These are phyloP conservation scores for Quillaja saponaria DNA, from an alignment of 306 rosid genomes.

Conservation along the genomic window DNA sequence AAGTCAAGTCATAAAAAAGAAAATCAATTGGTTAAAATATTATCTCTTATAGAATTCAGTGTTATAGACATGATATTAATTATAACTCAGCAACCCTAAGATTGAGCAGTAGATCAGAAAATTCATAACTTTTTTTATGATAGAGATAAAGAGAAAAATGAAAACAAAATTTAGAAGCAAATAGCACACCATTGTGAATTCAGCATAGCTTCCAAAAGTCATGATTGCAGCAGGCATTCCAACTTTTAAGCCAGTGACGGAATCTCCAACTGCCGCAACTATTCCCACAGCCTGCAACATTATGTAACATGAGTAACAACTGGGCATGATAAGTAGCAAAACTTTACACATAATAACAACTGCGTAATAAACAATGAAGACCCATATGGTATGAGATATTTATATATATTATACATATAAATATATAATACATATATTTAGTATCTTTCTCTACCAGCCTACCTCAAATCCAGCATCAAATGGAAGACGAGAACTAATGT, in stretches of 20 bases:
- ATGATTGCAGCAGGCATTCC: constrained; percentile 90
- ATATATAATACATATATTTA: not conserved
- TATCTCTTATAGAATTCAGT: constrained; percentile 14
- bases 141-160: constrained; percentile 20
- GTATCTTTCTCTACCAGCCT: constrained; percentile 25
- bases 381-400: too few species aligned
- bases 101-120: constrained; percentile 10
- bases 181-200: constrained; percentile 55
- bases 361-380: too few species aligned
- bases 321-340: constrained; percentile 19
- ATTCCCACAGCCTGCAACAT: constrained; percentile 80
- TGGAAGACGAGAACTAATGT: constrained; percentile 64
- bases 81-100: constrained; percentile 2
- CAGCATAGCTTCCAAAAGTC: constrained; percentile 94
- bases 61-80: constrained; percentile 6
- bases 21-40: constrained; percentile 17
- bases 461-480: constrained; percentile 99
- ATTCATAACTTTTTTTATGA: not conserved
- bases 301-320: constrained; percentile 16
- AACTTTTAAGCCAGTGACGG: constrained; percentile 64
- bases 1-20: constrained; percentile 26
- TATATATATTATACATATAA: too few species aligned
- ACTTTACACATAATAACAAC: not conserved
- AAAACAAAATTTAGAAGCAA: constrained; percentile 17
- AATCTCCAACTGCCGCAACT: constrained; percentile 84